A percentile compares a stretch with the other conserved stretches of the same genome.
phyloP scores from a whole-genome alignment of 345 rosid genomes.

The Cardamine resedifolia region DNA sequence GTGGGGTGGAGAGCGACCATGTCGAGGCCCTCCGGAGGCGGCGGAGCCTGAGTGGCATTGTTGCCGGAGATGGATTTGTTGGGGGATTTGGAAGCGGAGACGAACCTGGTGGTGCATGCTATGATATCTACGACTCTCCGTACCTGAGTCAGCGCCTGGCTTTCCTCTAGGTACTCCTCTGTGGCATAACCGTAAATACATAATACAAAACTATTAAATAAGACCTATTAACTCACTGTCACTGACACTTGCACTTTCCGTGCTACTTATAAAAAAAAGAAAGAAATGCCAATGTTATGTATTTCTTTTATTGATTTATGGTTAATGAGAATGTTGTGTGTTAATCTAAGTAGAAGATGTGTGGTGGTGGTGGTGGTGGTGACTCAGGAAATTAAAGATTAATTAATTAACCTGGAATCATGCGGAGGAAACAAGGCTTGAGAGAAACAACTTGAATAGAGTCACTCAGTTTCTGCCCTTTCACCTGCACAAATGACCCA shows the following conservation, averaged over 20 bases:
- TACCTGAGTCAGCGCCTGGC: conserved; percentile 63
- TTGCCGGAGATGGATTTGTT: conserved; percentile 17
- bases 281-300: neutral
- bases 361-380: neutral
- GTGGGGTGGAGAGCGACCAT: conserved; percentile 64
- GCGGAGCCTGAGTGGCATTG: conserved; percentile 22
- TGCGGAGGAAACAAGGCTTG: conserved; percentile 79
- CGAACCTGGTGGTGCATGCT: conserved; percentile 79
- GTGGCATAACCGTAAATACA: conserved; percentile 36
- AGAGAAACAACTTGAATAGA: conserved; percentile 66
- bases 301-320: neutral
- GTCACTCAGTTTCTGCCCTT: conserved; percentile 69
- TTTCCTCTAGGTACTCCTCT: conserved; percentile 81
- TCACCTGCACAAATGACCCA: conserved; percentile 45
- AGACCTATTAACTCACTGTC: too few relatives aligned
- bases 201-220: too few relatives aligned
- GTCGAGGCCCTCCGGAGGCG: conserved; percentile 41
- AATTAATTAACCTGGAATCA: conserved; percentile 46
- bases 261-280: too few relatives aligned
- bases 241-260: too few relatives aligned
- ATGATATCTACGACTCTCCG: conserved; percentile 83
- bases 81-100: conserved; percentile 39
- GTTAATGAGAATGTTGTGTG: neutral
- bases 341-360: neutral
- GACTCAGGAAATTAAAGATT: neutral